Percentiles rank a stretch among this genome's conserved stretches.
These are phyloP conservation scores for Luffa acutangula DNA, from an alignment of 306 rosid genomes.

Conservation along the genomic window DNA sequence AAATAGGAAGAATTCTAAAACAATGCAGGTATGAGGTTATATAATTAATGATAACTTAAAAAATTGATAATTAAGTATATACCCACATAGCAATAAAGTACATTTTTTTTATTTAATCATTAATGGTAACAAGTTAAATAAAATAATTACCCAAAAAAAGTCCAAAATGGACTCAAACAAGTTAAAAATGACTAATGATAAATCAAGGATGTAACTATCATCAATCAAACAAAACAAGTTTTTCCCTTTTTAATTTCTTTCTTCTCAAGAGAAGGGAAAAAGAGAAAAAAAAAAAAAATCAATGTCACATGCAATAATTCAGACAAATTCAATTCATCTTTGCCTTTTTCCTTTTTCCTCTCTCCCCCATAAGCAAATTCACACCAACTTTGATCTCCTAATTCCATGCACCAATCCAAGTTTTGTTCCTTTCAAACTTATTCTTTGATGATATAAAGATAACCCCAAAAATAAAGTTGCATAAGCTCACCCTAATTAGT, in stretches of 20 bases:
- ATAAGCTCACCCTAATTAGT: background rate
- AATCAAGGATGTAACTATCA: background rate
- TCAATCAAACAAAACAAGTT: background rate
- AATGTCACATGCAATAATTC: background rate
- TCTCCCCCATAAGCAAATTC: background rate
- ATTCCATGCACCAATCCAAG: constrained; percentile 11
- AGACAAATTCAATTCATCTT: constrained; percentile 1
- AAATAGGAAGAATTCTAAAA: too few relatives aligned
- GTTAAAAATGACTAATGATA: background rate
- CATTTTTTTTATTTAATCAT: background rate
- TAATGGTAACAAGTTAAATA: too few relatives aligned
- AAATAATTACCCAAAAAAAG: background rate
- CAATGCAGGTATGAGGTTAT: background rate
- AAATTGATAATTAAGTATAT: too few relatives aligned
- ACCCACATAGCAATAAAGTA: background rate
- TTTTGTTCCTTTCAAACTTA: constrained; percentile 4
- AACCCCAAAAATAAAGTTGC: background rate
- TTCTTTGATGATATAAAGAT: constrained; percentile 11
- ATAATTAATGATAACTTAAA: too few relatives aligned
- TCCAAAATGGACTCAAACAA: background rate
- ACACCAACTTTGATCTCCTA: constrained; percentile 4
- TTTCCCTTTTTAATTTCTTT: background rate
- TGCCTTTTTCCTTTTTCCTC: background rate
- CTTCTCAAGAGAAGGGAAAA: background rate
- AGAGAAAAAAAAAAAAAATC: background rate